phyloP scores from a whole-genome alignment of 805 yeast genomes.

The Lipomyces yamanashiensis region DNA sequence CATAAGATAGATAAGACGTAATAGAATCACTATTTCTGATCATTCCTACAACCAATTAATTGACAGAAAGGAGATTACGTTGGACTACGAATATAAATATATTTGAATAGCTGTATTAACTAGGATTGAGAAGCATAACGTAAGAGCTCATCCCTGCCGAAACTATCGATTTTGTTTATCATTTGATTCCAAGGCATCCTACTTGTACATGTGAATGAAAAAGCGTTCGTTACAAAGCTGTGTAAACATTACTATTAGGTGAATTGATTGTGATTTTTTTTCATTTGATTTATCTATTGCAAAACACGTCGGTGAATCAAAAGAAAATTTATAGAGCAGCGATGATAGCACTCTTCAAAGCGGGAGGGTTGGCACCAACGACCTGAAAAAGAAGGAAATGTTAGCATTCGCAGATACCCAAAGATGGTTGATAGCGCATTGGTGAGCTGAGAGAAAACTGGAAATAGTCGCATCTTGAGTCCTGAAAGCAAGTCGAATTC shows the following conservation, averaged over 20 bases:
- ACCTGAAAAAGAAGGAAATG: slow-evolving; percentile 20
- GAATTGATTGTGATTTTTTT: not conserved
- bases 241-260: not conserved
- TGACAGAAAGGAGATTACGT: not conserved
- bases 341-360: slow-evolving; percentile 38
- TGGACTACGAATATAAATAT: not conserved
- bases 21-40: too few relatives aligned
- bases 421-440: not conserved
- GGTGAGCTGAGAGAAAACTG: too few relatives aligned
- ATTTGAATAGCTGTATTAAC: too few relatives aligned
- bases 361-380: slow-evolving; percentile 39
- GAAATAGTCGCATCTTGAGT: too few relatives aligned
- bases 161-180: slow-evolving; percentile 2
- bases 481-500: too few relatives aligned
- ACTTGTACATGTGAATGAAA: not conserved
- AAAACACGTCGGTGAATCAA: not conserved
- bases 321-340: slow-evolving; percentile 18
- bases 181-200: not conserved
- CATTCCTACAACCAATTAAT: too few relatives aligned
- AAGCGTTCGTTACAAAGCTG: not conserved
- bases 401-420: not conserved
- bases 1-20: too few relatives aligned
- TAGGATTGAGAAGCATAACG: too few relatives aligned
- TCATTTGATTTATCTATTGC: not conserved
- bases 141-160: not conserved